Percentiles rank a stretch among this genome's conserved stretches.
Evolutionary conservation across 2,329 filamentous ascomycete species (phyloP).

Genomic region (Setomelanomma holmii): DNA sequence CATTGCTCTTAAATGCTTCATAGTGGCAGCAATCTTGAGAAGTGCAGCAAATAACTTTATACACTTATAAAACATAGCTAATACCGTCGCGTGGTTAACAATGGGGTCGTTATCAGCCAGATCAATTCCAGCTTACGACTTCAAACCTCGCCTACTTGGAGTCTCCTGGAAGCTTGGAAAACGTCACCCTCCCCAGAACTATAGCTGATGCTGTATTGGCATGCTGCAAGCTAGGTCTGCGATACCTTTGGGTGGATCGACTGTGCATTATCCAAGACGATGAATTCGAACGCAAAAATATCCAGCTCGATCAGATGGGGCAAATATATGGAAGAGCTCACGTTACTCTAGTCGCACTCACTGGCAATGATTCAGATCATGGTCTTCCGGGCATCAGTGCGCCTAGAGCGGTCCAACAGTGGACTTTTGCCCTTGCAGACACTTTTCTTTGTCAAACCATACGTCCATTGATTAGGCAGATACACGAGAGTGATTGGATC

Average conservation of each 20-base stretch:
- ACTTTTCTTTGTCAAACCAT: background rate
- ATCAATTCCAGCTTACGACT: background rate
- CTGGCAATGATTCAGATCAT: constrained; percentile 1
- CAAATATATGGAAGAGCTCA: constrained; percentile 7
- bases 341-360: constrained; percentile 8
- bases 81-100: too few relatives aligned
- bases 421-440: background rate
- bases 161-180: background rate
- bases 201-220: constrained; percentile 6
- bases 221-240: background rate
- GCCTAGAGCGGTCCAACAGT: background rate
- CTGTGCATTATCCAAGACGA: constrained; percentile 11
- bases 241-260: constrained; percentile 10
- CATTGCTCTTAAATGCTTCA: too few relatives aligned
- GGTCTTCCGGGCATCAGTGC: constrained; percentile 7
- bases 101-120: background rate
- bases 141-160: background rate
- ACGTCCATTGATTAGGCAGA: background rate
- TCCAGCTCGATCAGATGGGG: constrained; percentile 13
- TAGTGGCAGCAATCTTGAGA: too few relatives aligned
- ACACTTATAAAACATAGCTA: too few relatives aligned
- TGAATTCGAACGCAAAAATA: background rate
- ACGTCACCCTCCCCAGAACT: background rate
- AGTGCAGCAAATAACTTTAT: too few relatives aligned
- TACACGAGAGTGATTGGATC: background rate